Conservation (phyloP, 192 early-diverging fungal species). For the Helicostylum pulchrum region DNA sequence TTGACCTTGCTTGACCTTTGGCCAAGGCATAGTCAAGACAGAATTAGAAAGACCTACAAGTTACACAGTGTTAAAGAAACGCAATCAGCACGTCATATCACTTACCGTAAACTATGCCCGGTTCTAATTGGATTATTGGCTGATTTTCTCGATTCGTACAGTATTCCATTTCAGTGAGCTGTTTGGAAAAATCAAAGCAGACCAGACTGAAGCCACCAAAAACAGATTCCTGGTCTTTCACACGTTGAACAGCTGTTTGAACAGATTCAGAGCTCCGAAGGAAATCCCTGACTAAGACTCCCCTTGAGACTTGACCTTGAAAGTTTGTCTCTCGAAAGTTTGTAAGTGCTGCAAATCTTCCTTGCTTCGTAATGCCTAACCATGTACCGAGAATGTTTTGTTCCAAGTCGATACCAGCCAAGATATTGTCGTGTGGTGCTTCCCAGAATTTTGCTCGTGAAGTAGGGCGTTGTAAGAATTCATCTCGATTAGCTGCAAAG, state of each 20-base stretch:
- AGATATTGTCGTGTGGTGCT: slow-evolving; percentile 28
- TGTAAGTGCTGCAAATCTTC: slow-evolving; percentile 46
- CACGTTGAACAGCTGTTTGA: slow-evolving; percentile 12
- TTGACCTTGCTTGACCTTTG: slow-evolving; percentile 39
- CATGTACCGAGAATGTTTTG: slow-evolving; percentile 38
- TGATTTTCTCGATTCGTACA: slow-evolving; percentile 39
- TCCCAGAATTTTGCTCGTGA: slow-evolving; percentile 42
- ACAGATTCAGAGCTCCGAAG: not conserved
- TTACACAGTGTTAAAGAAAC: slow-evolving; percentile 1
- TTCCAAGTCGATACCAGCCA: slow-evolving; percentile 43
- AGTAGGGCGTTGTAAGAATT: slow-evolving; percentile 39
- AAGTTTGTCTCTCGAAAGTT: slow-evolving; percentile 41
- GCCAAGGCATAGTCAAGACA: slow-evolving; percentile 39
- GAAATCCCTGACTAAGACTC: slow-evolving; percentile 38
- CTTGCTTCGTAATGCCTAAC: slow-evolving; percentile 45
- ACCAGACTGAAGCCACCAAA: slow-evolving; percentile 48
- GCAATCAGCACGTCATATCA: not conserved
- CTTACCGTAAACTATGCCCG: slow-evolving; percentile 32
- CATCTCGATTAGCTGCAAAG: slow-evolving; percentile 50
- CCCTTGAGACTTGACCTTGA: slow-evolving; percentile 39
- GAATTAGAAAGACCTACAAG: slow-evolving; percentile 44
- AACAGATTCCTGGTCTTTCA: slow-evolving; percentile 22
- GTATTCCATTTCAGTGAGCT: slow-evolving; percentile 25
- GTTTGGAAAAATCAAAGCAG: slow-evolving; percentile 22
- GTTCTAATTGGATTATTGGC: slow-evolving; percentile 12